Evolutionary conservation across 495 filamentous ascomycete genomes (phyloP).

Genomic region (Xylaria sp.): DNA sequence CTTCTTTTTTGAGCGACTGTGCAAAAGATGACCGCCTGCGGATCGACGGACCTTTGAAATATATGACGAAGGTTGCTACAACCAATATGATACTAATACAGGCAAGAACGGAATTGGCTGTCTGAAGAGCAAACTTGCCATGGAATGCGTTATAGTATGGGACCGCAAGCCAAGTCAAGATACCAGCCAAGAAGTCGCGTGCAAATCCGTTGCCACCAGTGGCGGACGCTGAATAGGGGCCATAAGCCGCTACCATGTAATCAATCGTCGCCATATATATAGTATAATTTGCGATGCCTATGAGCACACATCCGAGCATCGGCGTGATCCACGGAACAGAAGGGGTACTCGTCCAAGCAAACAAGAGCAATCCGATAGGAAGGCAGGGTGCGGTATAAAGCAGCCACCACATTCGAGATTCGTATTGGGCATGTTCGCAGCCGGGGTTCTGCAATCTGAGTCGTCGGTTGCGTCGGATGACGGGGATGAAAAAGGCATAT

Average conservation of each 20-base stretch:
- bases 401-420: conserved; percentile 65
- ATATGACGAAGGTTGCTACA: conserved; percentile 75
- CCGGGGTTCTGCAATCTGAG: conserved; percentile 56
- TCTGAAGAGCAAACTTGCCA: conserved; percentile 56
- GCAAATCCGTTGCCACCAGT: conserved; percentile 75
- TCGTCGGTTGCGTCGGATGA: conserved; percentile 63
- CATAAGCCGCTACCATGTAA: conserved; percentile 83
- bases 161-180: conserved; percentile 73
- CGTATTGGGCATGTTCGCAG: conserved; percentile 66
- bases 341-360: conserved; percentile 70
- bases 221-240: conserved; percentile 77
- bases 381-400: conserved; percentile 71
- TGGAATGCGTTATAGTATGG: conserved; percentile 74
- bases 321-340: conserved; percentile 67
- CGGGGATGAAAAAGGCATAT: conserved; percentile 67
- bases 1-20: conserved; percentile 57
- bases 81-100: conserved; percentile 73
- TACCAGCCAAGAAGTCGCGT: conserved; percentile 82
- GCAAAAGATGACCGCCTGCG: conserved; percentile 76
- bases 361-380: conserved; percentile 72
- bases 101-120: conserved; percentile 75
- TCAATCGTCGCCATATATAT: conserved; percentile 85
- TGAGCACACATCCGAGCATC: conserved; percentile 63
- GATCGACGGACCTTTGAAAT: conserved; percentile 75
- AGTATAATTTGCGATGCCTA: conserved; percentile 72